phyloP scores from a whole-genome alignment of 192 early-diverging fungal genomes.

The Backusella luteola region DNA sequence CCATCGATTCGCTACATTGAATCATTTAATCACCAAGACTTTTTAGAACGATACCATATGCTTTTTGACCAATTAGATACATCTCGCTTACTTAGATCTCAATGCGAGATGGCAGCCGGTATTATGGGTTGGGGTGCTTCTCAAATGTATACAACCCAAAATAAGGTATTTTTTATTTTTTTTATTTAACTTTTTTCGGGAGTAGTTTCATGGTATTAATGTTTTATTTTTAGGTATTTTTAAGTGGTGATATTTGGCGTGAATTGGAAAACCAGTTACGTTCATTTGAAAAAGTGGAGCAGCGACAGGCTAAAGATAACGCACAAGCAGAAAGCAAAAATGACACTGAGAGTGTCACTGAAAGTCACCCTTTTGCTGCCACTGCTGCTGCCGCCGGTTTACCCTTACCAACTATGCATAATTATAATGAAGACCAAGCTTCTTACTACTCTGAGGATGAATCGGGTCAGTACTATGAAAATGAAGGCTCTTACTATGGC shows the following conservation, averaged over 20 bases:
- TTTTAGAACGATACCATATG: constrained; percentile 63
- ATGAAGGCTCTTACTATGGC: constrained; percentile 17
- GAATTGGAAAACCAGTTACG: constrained; percentile 62
- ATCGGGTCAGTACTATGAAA: constrained; percentile 13
- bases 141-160: constrained; percentile 36
- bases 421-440: constrained; percentile 24
- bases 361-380: constrained; percentile 10
- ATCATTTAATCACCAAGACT: constrained; percentile 64
- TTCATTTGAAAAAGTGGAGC: constrained; percentile 56
- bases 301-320: constrained; percentile 37
- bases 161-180: constrained; percentile 1
- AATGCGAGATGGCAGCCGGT: constrained; percentile 39
- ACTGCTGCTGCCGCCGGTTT: constrained; percentile 21
- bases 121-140: constrained; percentile 46
- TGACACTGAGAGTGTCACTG: neutral
- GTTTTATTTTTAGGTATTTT: constrained; percentile 46
- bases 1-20: constrained; percentile 70
- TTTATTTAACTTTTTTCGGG: neutral
- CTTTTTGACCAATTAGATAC: constrained; percentile 27
- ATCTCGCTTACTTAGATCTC: constrained; percentile 30
- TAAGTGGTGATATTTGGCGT: constrained; percentile 61
- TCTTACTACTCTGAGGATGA: constrained; percentile 39
- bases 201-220: neutral
- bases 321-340: neutral
- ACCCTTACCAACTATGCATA: constrained; percentile 8